These are phyloP conservation scores for Leersia perrieri DNA, from an alignment of 176 grass and related monocot genomes.

Conservation along the genomic window DNA sequence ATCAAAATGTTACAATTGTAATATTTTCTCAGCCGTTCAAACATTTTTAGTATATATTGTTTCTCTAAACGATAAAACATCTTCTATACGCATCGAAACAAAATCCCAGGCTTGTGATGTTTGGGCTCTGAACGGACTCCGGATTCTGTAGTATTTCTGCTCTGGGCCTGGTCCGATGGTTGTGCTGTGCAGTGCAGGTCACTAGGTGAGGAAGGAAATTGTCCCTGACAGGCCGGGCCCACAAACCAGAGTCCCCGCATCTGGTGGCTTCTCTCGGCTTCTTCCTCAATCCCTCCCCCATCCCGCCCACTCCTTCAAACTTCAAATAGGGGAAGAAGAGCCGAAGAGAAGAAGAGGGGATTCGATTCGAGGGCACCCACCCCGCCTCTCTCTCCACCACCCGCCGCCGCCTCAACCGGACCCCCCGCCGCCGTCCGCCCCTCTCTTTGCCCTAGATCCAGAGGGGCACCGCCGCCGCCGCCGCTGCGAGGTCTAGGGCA, in stretches of 20 bases:
- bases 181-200: too few species aligned
- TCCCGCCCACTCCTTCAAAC: slow-evolving; percentile 18
- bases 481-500: not conserved
- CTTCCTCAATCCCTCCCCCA: not conserved
- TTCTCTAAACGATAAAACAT: too few species aligned
- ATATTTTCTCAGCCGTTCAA: too few species aligned
- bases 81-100: too few species aligned
- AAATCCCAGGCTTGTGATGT: too few species aligned
- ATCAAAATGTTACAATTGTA: too few species aligned
- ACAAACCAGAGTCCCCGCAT: not conserved
- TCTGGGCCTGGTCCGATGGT: too few species aligned
- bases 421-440: not conserved
- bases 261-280: not conserved
- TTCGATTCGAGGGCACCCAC: not conserved
- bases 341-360: too few species aligned
- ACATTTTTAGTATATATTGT: too few species aligned
- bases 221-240: not conserved
- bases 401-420: not conserved
- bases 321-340: not conserved
- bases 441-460: not conserved
- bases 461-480: not conserved
- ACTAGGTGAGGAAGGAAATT: too few species aligned
- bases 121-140: too few species aligned
- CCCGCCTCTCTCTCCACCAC: not conserved
- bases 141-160: too few species aligned